These are phyloP conservation scores for Populus tomentosa DNA, from an alignment of 441 rosid species.

Conservation along the genomic window DNA sequence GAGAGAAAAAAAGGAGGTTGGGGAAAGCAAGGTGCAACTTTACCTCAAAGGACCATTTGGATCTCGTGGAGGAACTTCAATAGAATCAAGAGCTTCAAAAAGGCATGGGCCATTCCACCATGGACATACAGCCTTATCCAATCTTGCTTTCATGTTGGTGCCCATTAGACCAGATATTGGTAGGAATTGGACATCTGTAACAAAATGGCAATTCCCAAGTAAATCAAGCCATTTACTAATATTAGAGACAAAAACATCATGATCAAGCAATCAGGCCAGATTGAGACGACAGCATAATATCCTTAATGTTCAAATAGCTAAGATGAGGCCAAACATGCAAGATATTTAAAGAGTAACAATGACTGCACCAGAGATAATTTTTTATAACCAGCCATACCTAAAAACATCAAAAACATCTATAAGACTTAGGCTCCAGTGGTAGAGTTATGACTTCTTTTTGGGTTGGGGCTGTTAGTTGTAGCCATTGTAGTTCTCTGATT, in stretches of 20 bases:
- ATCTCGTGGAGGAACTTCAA: conserved; percentile 81
- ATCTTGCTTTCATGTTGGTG: conserved; percentile 57
- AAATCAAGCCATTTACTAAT: not conserved
- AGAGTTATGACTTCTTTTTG: too few relatives aligned
- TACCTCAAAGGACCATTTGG: conserved; percentile 94
- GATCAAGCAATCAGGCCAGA: too few relatives aligned
- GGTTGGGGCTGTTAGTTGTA: not conserved
- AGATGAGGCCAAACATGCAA: not conserved
- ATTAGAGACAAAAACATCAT: not conserved
- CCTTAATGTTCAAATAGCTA: too few relatives aligned
- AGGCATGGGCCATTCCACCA: conserved; percentile 97
- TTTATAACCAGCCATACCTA: not conserved
- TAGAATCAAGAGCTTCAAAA: conserved; percentile 77
- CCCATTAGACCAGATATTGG: conserved; percentile 92
- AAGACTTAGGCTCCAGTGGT: not conserved
- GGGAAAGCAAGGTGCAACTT: not conserved
- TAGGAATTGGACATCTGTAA: conserved; percentile 73
- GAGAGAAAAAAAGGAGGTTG: not conserved
- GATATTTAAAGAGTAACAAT: too few relatives aligned
- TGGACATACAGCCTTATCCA: conserved; percentile 60
- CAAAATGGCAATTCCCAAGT: not conserved
- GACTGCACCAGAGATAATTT: not conserved
- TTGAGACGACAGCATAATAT: too few relatives aligned
- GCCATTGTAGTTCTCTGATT: not conserved
- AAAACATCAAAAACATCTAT: too few relatives aligned